phyloP scores from a whole-genome alignment of 305 asterid genomes.

The Fraxinus latifolia region DNA sequence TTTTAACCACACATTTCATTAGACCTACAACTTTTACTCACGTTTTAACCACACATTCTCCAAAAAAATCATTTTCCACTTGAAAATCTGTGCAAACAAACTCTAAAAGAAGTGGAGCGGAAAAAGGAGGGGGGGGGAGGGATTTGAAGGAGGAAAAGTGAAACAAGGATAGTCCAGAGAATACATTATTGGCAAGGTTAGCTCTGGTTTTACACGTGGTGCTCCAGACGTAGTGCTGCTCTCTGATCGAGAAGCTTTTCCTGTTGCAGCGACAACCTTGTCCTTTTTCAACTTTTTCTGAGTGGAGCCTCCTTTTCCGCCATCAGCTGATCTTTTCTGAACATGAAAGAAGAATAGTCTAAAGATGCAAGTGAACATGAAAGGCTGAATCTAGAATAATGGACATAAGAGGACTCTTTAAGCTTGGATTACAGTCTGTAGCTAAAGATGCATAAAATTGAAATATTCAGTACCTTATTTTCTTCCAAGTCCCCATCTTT shows the following conservation, averaged over 20 bases:
- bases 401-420: neutral
- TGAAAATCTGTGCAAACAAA: neutral
- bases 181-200: slow-evolving; percentile 75
- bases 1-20: neutral
- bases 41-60: neutral
- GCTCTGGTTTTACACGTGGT: slow-evolving; percentile 87
- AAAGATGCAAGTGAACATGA: slow-evolving; percentile 23
- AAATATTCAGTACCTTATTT: slow-evolving; percentile 54
- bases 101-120: neutral
- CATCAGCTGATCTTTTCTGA: slow-evolving; percentile 71
- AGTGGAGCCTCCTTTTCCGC: slow-evolving; percentile 71
- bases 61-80: neutral
- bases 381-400: neutral
- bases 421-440: slow-evolving; percentile 13
- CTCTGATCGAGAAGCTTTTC: slow-evolving; percentile 77
- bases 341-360: slow-evolving; percentile 16
- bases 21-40: neutral
- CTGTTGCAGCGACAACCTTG: slow-evolving; percentile 59
- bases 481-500: slow-evolving; percentile 82
- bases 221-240: slow-evolving; percentile 52
- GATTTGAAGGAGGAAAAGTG: neutral
- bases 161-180: slow-evolving; percentile 18
- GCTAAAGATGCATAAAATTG: slow-evolving; percentile 20
- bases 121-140: neutral
- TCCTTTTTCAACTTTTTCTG: slow-evolving; percentile 78